Conservation (phyloP, 441 rosid species). For the Populus hybrid region DNA sequence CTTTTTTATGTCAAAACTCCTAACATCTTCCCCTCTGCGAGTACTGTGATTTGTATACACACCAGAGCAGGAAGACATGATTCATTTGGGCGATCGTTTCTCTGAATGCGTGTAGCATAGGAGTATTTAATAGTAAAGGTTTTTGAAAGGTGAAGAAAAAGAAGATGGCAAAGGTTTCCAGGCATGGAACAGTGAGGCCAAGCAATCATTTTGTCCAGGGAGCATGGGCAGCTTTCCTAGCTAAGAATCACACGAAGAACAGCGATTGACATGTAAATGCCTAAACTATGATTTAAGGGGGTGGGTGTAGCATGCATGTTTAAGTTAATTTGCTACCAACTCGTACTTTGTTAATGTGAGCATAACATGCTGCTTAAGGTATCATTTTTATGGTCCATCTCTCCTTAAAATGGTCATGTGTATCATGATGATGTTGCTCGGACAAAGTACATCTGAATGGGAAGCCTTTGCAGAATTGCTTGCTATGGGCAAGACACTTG, state of each 20-base stretch:
- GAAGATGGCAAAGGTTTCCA: conserved; percentile 27
- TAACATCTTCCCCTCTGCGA: background rate
- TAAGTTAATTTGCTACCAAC: background rate
- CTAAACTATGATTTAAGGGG: background rate
- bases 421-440: conserved; percentile 32
- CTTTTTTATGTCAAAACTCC: background rate
- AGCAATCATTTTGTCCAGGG: conserved; percentile 51
- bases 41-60: background rate
- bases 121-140: conserved; percentile 14
- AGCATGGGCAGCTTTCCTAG: conserved; percentile 32
- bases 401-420: conserved; percentile 6
- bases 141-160: conserved; percentile 26
- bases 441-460: conserved; percentile 27
- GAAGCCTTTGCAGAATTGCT: conserved; percentile 22
- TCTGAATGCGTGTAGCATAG: conserved; percentile 12
- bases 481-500: conserved; percentile 23
- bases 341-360: conserved; percentile 1
- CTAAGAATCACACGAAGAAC: conserved; percentile 4
- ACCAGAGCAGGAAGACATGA: conserved; percentile 6
- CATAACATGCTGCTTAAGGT: conserved; percentile 34
- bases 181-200: conserved; percentile 35
- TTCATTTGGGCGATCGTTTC: conserved; percentile 9
- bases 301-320: background rate
- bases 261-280: background rate
- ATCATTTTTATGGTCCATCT: conserved; percentile 31